Base-by-base conservation (phyloP, 768 basidiomycete genomes). In the Trametes maxima region DNA sequence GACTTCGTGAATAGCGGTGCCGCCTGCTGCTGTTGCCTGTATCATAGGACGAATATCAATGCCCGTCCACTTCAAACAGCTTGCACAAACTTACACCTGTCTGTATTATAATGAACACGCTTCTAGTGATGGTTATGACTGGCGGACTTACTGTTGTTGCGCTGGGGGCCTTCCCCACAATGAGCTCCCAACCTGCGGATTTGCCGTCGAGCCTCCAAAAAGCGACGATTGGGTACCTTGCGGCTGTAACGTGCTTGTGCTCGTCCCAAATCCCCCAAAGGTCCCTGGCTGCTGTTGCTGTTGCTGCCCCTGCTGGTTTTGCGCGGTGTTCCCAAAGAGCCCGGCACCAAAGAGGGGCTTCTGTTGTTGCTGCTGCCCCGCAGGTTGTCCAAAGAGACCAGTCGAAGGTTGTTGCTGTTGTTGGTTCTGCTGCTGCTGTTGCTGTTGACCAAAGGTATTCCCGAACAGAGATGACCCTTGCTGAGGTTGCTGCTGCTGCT, bases 1-100 rank as follows among this genome's bases (percentile, higher is more conserved):
- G 79, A 77, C 58, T 77, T 81, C 28, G 77, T 77, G 65, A 87
- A 82, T 6, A 77, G 76, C 11, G 80, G 78, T 28, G 71, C 65
- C 28, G 67, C 68, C 2, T 57, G n/a, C 28, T 54, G 66, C 37
- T 67, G 65, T 5, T 44, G 48, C 37, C 61, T 62, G 49, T 46
- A 6, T 24, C 22, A 13, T 42, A 37, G 45, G 67, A 22, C 5
- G 43, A 1, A 1, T 37, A 45, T 25, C 43, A 59, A 45, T 36
- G 12, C 14, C 25, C 17, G n/a, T 43, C 7, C 45, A 25, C 39
- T 22, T 5, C 17, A 7, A 17, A 45, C 21, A 7, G 7, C 33
- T 12, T 24, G n/a, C 0, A 16, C 16, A 21, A 3, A 37, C 47
- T 37, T 40, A 57, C 43, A 46, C 33, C 25, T 47, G 49, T 37